A percentile compares a stretch with the other conserved stretches of the same genome.
These are phyloP conservation scores for Chenopodium album DNA, from an alignment of 148 eudicot genomes.

Conservation along the genomic window DNA sequence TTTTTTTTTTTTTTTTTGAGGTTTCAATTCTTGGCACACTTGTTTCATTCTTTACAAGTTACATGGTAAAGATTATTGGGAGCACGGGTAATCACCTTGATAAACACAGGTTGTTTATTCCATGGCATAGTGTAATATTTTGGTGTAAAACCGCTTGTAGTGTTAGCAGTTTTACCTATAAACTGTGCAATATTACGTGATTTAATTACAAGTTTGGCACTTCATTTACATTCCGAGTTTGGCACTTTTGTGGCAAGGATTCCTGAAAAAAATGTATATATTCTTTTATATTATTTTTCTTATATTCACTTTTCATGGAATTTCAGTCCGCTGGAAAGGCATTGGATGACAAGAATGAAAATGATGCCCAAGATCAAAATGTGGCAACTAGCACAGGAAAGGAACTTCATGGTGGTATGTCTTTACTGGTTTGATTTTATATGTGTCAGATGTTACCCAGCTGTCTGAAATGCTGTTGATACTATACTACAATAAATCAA, in stretches of 20 bases:
- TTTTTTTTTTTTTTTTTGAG: too few relatives aligned
- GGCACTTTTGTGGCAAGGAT: not conserved
- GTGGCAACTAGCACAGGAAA: constrained; percentile 27
- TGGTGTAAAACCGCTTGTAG: too few relatives aligned
- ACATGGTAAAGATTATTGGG: too few relatives aligned
- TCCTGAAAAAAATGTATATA: not conserved
- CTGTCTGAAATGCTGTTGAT: not conserved
- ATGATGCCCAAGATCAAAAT: constrained; percentile 35
- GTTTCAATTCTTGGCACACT: not conserved
- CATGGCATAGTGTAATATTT: too few relatives aligned
- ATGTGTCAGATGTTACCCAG: not conserved
- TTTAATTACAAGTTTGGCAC: too few relatives aligned
- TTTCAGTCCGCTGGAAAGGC: constrained; percentile 76
- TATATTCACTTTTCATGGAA: constrained; percentile 18
- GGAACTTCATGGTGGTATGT: constrained; percentile 45
- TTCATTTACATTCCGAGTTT: too few relatives aligned
- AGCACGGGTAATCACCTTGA: too few relatives aligned
- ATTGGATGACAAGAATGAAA: constrained; percentile 38
- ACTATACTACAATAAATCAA: not conserved
- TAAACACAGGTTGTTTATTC: too few relatives aligned
- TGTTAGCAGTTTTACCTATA: too few relatives aligned
- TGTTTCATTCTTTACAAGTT: not conserved
- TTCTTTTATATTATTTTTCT: not conserved
- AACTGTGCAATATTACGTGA: too few relatives aligned
- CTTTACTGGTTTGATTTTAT: not conserved